Base-by-base conservation (phyloP, 495 filamentous ascomycete genomes). In the Aspergillus nanangensis region DNA sequence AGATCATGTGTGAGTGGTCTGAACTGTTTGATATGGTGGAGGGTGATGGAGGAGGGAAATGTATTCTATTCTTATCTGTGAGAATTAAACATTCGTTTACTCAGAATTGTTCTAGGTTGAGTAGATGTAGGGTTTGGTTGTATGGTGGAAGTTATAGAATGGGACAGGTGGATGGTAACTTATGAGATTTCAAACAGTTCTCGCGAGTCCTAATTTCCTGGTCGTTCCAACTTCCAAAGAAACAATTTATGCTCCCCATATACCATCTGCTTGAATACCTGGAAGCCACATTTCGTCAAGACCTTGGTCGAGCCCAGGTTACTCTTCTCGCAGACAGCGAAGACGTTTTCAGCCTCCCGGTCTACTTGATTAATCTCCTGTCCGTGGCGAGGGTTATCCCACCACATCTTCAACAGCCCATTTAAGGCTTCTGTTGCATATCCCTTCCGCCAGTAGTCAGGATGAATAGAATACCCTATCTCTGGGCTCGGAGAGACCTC, bases 401-500 rank as follows among this genome's bases (percentile, higher is more conserved):
- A 29, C 40, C 40, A 42, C 22, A 27, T 27, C 15, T 18, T 17
- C 11, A 42, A 1, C 40, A 42, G 8, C 0, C 14, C 24, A 1
- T 13, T 24, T n/a, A 42, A 23, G 18, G 40, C 40, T n/a, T 42
- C 40, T 19, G 22, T 31, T 2, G 40, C 40, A 42, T 42, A 42
- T 3, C 40, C 40, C 23, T 42, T 42, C 9, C 40, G 22, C 40
- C 40, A 42, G n/a, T 13, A 42, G 29, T 42, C 40, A 2, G 40
- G 23, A 17, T 42, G 40, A 9, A 31, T 17, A 5, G 1, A 23
- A 31, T 42, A 42, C 22, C 40, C 40, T 9, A 42, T 42, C 24
- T 23, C 24, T 4, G 40, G 40, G 1, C 17, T 17, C 10, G 23
- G 40, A 29, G 19, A 3, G 7, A 42, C 14, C n/a, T 23, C 24